Percentiles rank a stretch among this genome's conserved stretches.
Conservation (phyloP, 2,329 filamentous ascomycete species). For the Fusarium buxicola region DNA sequence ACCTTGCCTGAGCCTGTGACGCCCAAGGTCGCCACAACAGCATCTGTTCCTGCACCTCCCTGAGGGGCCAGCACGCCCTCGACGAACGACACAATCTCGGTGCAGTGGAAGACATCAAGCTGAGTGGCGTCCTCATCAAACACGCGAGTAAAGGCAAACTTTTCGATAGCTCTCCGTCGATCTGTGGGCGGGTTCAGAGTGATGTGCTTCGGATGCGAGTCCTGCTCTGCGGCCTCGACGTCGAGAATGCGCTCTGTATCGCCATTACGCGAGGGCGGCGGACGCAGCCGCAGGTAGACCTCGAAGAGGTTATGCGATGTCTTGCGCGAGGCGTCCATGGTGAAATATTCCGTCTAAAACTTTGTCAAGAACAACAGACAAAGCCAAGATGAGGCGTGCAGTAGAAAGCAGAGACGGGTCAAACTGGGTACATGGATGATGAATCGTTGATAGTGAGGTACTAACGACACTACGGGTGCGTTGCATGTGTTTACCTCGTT, state of each 20-base stretch:
- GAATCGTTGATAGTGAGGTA: constrained; percentile 23
- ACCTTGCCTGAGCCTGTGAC: constrained; percentile 98
- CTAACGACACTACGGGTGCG: constrained; percentile 18
- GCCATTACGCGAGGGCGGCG: constrained; percentile 65
- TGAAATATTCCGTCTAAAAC: constrained; percentile 17
- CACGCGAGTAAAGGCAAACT: constrained; percentile 92
- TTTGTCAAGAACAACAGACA: constrained; percentile 20
- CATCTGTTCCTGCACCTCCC: constrained; percentile 85
- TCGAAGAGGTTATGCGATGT: constrained; percentile 77
- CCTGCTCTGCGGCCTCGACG: constrained; percentile 71
- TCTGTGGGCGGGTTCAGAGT: constrained; percentile 85
- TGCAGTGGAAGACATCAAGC: constrained; percentile 86
- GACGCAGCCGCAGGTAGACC: constrained; percentile 87
- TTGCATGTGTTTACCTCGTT: constrained; percentile 26
- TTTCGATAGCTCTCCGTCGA: constrained; percentile 88
- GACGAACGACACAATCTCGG: constrained; percentile 78
- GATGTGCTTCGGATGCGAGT: constrained; percentile 71
- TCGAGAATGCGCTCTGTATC: constrained; percentile 77
- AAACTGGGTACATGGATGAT: constrained; percentile 41
- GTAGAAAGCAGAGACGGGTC: constrained; percentile 22
- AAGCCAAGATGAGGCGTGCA: constrained; percentile 15
- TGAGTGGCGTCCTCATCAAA: constrained; percentile 90
- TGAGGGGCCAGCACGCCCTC: constrained; percentile 81
- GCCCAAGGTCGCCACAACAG: constrained; percentile 88
- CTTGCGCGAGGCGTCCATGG: constrained; percentile 56